Base-by-base conservation (phyloP, 2,329 filamentous ascomycete species). In the Pseudopithomyces chartarum region DNA sequence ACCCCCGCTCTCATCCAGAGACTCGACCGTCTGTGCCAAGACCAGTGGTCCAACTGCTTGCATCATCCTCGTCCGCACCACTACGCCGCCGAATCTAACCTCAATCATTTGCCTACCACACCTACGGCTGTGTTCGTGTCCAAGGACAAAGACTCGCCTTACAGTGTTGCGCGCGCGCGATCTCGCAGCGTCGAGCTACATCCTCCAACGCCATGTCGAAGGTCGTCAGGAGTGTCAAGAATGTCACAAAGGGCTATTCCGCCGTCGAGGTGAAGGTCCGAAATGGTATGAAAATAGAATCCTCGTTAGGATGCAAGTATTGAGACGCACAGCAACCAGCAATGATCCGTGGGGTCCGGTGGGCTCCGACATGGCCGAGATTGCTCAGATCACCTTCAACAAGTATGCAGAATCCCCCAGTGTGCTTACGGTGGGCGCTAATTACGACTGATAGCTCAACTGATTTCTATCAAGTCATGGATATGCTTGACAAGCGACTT, bases 381-480 rank as follows among this genome's bases (percentile, higher is more conserved):
- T 99, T 74, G 92, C 95, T 77, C 91, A 95, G 77, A 89, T 98
- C 84, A 98, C 95, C 49, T 99, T 93, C 81, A 96, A 96, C 81
- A 96, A 91, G 94, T 97, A 88, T 72, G 89, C 79, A 44, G 38
- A 32, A 40, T 26, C 52, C 15, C 36, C 10, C 20, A 42, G 10
- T 17, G 46, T 23, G 12, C 48, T 46, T 36, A 40, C 46, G 45
- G 59, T 56, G 55, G 59, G 5, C 64, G 64, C 71, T 76, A 63
- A 75, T 62, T 42, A 42, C 38, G 33, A 45, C 34, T 39, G 55
- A 56, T 67, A 96, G 94, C 73, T 93, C 92, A 34, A 94, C 90
- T 78, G 95, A 98, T 76, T 99, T 99, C 81, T 97, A 97, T 81
- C 94, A 99, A 76, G 97, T 99, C 70, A 97, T 99, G 89, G 95